Evolutionary conservation across 2,329 filamentous ascomycete genomes (phyloP).

Genomic region (Xylogone sp.): DNA sequence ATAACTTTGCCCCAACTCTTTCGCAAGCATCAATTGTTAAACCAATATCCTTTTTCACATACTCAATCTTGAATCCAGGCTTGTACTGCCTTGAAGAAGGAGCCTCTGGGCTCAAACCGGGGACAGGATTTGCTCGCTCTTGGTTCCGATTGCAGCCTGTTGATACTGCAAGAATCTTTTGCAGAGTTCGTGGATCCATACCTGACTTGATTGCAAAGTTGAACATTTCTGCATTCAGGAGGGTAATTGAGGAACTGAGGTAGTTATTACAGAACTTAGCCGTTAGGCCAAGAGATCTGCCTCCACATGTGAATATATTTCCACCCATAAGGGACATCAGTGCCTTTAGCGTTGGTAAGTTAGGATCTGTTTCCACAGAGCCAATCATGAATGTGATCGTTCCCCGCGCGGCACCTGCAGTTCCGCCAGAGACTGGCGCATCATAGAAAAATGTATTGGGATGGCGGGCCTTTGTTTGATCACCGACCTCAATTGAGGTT

Average conservation of each 20-base stretch:
- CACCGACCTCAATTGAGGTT: constrained; percentile 37
- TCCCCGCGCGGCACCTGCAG: constrained; percentile 26
- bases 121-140: constrained; percentile 30
- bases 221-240: constrained; percentile 54
- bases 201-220: constrained; percentile 56
- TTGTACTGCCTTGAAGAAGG: constrained; percentile 28
- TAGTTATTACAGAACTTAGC: constrained; percentile 62
- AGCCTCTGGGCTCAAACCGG: constrained; percentile 26
- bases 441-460: constrained; percentile 16
- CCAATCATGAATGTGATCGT: constrained; percentile 36
- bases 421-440: constrained; percentile 31
- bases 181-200: constrained; percentile 48
- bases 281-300: constrained; percentile 48
- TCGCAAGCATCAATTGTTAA: constrained; percentile 50
- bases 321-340: constrained; percentile 49
- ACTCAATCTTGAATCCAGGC: constrained; percentile 53
- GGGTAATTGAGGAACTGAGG: constrained; percentile 52
- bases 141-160: constrained; percentile 26
- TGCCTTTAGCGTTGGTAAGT: constrained; percentile 37
- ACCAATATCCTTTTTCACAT: constrained; percentile 59
- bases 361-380: constrained; percentile 20
- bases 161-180: constrained; percentile 47
- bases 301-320: constrained; percentile 51
- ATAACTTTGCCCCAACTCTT: constrained; percentile 28
- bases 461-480: constrained; percentile 3